These are phyloP conservation scores for Ceratobasidium sp. DNA, from an alignment of 1,284 basidiomycete genomes.

Conservation along the genomic window DNA sequence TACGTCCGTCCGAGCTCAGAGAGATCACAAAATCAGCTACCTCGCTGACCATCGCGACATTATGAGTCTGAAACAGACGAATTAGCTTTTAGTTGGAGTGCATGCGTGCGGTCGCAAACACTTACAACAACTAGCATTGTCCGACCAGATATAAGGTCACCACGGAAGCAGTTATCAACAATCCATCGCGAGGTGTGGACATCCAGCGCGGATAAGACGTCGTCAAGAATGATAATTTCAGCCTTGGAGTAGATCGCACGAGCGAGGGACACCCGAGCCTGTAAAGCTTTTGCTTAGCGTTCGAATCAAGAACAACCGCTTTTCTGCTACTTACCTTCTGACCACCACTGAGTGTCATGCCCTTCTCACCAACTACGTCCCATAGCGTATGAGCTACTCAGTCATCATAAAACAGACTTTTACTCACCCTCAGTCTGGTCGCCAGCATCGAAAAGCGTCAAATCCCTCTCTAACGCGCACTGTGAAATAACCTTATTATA, in stretches of 20 bases:
- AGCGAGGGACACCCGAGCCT: conserved; percentile 86
- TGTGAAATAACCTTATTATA: conserved; percentile 62
- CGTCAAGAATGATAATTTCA: conserved; percentile 70
- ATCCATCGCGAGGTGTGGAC: conserved; percentile 81
- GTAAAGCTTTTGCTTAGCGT: conserved; percentile 54
- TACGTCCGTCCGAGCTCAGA: conserved; percentile 66
- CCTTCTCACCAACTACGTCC: conserved; percentile 70
- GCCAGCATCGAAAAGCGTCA: conserved; percentile 67
- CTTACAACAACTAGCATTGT: conserved; percentile 80
- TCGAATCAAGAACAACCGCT: conserved; percentile 53
- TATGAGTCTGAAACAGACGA: conserved; percentile 69
- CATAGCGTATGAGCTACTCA: not conserved
- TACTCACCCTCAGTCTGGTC: conserved; percentile 71
- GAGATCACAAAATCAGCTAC: conserved; percentile 74
- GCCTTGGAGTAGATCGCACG: conserved; percentile 82
- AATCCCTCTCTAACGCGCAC: conserved; percentile 61
- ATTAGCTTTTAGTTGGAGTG: not conserved
- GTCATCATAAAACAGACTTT: not conserved
- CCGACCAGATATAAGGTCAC: conserved; percentile 74
- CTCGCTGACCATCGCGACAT: conserved; percentile 74
- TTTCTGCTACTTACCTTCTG: conserved; percentile 73
- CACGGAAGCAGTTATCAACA: conserved; percentile 78
- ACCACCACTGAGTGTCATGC: conserved; percentile 76
- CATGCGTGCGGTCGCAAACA: conserved; percentile 43
- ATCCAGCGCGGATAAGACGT: conserved; percentile 62